Percentiles rank a stretch among this genome's conserved stretches.
These are phyloP conservation scores for sorghum (Sorghum bicolor) DNA, from an alignment of 176 grass and related monocot species.

Conservation along the genomic window Sorghum_bicolor_NCBIv3 NC_012870.2:56707501-56708000, in stretches of 20 bases:
- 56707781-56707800: constrained; percentile 14
- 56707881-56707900: constrained; percentile 30
- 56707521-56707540: constrained; percentile 41
- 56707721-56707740: constrained; percentile 42
- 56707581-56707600: constrained; percentile 47
- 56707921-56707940: constrained; percentile 22
- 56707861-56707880: constrained; percentile 32
- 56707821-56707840: constrained; percentile 22
- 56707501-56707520: constrained; percentile 33
- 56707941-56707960: constrained; percentile 20
- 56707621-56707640: constrained; percentile 18
- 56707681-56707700: constrained; percentile 32
- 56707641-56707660: neutral
- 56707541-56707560: constrained; percentile 38
- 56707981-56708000: constrained; percentile 40
- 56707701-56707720: constrained; percentile 30
- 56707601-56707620: constrained; percentile 22
- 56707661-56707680: neutral
- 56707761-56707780: constrained; percentile 12
- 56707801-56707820: constrained; percentile 32
- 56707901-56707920: constrained; percentile 11
- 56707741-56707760: constrained; percentile 31
- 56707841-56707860: constrained; percentile 9
- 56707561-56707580: constrained; percentile 49
- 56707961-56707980: neutral